Conservation (phyloP, 2,329 filamentous ascomycete genomes). For the Boeremia exigua region DNA sequence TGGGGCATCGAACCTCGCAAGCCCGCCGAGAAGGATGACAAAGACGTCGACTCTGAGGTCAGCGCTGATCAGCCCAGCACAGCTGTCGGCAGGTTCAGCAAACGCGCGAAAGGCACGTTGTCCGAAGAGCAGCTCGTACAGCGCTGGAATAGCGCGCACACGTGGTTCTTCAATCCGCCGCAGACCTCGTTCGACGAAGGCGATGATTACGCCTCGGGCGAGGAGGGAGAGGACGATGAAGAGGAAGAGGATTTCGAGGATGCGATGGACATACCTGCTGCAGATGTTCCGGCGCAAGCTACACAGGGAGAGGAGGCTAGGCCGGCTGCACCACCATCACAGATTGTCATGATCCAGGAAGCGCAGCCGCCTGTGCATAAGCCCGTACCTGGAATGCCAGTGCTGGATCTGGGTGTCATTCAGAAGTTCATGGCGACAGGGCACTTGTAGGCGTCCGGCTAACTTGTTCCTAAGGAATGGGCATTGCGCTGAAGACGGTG, state of each 20-base stretch:
- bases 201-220: conserved; percentile 20
- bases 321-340: conserved; percentile 1
- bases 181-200: conserved; percentile 8
- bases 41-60: conserved; percentile 20
- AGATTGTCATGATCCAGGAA: conserved; percentile 15
- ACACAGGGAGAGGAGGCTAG: conserved; percentile 8
- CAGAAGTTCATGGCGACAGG: conserved; percentile 36
- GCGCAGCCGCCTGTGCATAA: conserved; percentile 13
- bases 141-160: conserved; percentile 30
- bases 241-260: conserved; percentile 27
- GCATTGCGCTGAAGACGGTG: neutral
- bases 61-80: conserved; percentile 15
- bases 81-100: conserved; percentile 18
- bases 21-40: conserved; percentile 16
- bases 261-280: conserved; percentile 23
- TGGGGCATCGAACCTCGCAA: conserved; percentile 36
- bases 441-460: conserved; percentile 6
- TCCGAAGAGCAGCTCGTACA: conserved; percentile 28
- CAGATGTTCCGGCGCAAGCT: conserved; percentile 3
- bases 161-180: conserved; percentile 25
- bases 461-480: no score
- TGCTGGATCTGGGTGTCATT: conserved; percentile 30
- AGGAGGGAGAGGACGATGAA: conserved; percentile 24
- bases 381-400: conserved; percentile 23
- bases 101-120: conserved; percentile 25